Conservation (phyloP, 306 rosid genomes). For the Benincasa hispida region DNA sequence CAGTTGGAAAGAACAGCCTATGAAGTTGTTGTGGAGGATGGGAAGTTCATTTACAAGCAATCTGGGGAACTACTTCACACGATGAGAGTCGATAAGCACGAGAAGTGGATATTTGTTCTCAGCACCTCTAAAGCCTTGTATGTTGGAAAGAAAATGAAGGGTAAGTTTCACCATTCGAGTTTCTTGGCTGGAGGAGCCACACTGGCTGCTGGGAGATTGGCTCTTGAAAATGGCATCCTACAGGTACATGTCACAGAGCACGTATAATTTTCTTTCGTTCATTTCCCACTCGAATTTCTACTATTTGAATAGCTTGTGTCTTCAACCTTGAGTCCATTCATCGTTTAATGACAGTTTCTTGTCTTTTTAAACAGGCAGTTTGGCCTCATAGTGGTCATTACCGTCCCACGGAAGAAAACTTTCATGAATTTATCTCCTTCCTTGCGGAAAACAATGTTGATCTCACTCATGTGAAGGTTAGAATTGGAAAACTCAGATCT, state of each 20-base stretch:
- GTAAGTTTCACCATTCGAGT: conserved; percentile 39
- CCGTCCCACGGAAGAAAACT: conserved; percentile 26
- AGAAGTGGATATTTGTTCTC: conserved; percentile 34
- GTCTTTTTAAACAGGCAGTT: conserved; percentile 13
- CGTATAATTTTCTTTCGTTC: background rate
- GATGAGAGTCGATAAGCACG: conserved; percentile 3
- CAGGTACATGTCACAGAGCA: conserved; percentile 11
- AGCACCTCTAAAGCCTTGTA: conserved; percentile 21
- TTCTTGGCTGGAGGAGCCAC: conserved; percentile 41
- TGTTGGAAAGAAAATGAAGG: conserved; percentile 33
- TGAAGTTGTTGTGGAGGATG: conserved; percentile 23
- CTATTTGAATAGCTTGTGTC: background rate
- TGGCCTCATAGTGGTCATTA: conserved; percentile 33
- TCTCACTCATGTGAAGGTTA: conserved; percentile 25
- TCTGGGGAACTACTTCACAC: conserved; percentile 22
- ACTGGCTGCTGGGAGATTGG: conserved; percentile 27
- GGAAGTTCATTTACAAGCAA: conserved; percentile 18
- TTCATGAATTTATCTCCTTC: conserved; percentile 23
- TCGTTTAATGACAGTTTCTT: background rate
- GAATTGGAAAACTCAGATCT: background rate
- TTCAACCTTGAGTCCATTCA: background rate
- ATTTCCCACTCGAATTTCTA: background rate
- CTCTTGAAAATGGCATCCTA: conserved; percentile 20
- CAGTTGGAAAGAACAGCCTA: conserved; percentile 26
- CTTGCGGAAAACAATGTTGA: conserved; percentile 19